phyloP scores from a whole-genome alignment of 805 yeast species.

The Nakazawaea ambrosiae region DNA sequence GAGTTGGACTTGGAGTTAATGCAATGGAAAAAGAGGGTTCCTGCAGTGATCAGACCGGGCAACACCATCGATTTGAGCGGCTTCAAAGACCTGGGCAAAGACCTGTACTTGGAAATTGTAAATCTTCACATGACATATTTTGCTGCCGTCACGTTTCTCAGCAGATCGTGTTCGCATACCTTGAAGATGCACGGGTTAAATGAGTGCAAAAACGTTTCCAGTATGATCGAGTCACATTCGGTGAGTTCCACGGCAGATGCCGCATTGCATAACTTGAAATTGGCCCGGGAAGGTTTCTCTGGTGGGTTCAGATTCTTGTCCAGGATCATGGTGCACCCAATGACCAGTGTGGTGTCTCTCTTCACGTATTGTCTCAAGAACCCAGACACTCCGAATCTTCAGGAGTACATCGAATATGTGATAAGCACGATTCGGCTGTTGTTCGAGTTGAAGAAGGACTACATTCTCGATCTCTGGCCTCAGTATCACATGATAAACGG shows the following conservation, averaged over 20 bases:
- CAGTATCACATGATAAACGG: not conserved
- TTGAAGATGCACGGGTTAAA: too few relatives aligned
- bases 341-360: slow-evolving; percentile 23
- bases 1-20: slow-evolving; percentile 19
- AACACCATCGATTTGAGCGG: not conserved
- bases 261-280: too few relatives aligned
- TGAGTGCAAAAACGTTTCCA: too few relatives aligned
- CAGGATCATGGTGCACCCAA: slow-evolving; percentile 19
- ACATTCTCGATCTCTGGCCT: not conserved
- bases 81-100: not conserved
- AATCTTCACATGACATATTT: not conserved
- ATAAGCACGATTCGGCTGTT: not conserved
- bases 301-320: too few relatives aligned
- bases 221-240: too few relatives aligned
- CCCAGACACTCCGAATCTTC: not conserved
- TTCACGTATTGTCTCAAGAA: slow-evolving; percentile 8
- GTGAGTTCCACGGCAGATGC: too few relatives aligned
- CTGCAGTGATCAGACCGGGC: slow-evolving; percentile 19
- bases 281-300: too few relatives aligned
- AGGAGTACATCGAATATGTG: not conserved
- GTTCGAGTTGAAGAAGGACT: not conserved
- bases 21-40: slow-evolving; percentile 22
- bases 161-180: too few relatives aligned
- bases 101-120: not conserved
- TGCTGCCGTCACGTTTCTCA: not conserved